Evolutionary conservation across 2,329 filamentous ascomycete genomes (phyloP).

Genomic region (Claviceps humidiphila): DNA sequence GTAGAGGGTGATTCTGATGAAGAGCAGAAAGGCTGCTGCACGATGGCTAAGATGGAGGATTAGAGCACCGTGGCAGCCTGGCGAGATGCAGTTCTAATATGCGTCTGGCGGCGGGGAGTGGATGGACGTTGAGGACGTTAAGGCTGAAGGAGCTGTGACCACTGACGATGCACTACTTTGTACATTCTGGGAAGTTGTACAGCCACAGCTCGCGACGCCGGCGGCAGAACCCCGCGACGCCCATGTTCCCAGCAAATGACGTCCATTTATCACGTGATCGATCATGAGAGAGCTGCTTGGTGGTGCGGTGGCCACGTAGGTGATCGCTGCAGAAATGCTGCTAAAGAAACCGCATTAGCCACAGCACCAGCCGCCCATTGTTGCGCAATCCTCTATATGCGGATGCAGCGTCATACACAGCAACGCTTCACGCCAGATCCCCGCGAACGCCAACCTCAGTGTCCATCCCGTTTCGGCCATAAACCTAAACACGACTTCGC

Average conservation of each 20-base stretch:
- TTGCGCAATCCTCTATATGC: background rate
- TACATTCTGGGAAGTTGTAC: background rate
- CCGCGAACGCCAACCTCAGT: no score
- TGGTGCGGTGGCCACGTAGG: no score
- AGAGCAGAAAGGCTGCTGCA: background rate
- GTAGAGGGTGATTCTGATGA: conserved; percentile 13
- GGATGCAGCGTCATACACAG: background rate
- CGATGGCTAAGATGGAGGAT: background rate
- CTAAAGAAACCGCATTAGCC: no score
- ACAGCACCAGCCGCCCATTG: background rate
- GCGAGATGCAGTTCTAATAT: background rate
- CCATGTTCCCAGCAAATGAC: background rate
- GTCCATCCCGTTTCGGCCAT: no score
- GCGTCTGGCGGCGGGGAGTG: conserved; percentile 7
- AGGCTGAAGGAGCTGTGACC: conserved; percentile 13
- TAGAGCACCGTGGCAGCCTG: background rate
- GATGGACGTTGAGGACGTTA: conserved; percentile 3
- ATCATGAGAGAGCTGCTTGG: no score
- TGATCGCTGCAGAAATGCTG: no score
- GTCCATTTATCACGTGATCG: background rate
- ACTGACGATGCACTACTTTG: conserved; percentile 9
- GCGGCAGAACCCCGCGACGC: background rate
- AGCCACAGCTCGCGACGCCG: background rate
- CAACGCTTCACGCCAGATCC: background rate
- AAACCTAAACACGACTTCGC: background rate